Percentiles rank a stretch among this genome's conserved stretches.
Evolutionary conservation across 495 filamentous ascomycete species (phyloP).

Genomic region (Cairneyella variabilis): DNA sequence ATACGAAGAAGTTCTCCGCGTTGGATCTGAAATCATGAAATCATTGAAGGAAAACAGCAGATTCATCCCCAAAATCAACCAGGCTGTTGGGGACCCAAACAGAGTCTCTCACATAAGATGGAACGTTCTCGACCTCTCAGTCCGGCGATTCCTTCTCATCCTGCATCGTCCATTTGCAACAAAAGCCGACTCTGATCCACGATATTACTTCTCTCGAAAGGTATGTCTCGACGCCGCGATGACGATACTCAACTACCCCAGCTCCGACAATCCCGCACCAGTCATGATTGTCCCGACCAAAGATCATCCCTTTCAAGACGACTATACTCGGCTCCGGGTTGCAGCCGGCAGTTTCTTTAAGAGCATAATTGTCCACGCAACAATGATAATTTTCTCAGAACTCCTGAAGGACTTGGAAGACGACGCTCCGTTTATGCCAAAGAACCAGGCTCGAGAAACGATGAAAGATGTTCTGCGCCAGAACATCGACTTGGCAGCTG

Average conservation of each 20-base stretch:
- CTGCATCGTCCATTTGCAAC: constrained; percentile 38
- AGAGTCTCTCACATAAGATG: constrained; percentile 20
- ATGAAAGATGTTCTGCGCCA: constrained; percentile 18
- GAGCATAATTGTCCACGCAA: constrained; percentile 20
- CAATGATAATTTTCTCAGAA: constrained; percentile 21
- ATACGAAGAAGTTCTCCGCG: constrained; percentile 46
- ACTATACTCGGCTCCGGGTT: constrained; percentile 16
- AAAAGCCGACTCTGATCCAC: constrained; percentile 32
- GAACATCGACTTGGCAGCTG: constrained; percentile 27
- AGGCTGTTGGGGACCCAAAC: not conserved
- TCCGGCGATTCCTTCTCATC: constrained; percentile 54
- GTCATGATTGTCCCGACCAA: not conserved
- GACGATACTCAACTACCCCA: constrained; percentile 34
- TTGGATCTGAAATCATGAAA: constrained; percentile 39
- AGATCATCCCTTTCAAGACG: constrained; percentile 10
- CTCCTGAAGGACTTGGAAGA: constrained; percentile 25
- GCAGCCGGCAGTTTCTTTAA: constrained; percentile 23
- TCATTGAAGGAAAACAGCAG: constrained; percentile 31
- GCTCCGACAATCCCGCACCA: not conserved
- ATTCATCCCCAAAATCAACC: constrained; percentile 3
- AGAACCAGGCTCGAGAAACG: not conserved
- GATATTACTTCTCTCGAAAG: constrained; percentile 43
- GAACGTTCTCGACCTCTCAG: constrained; percentile 34
- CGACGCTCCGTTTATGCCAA: not conserved
- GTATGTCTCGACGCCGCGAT: constrained; percentile 41